Conservation (phyloP, 108 stramenopile genomes). For the Nitzschia palea region DNA sequence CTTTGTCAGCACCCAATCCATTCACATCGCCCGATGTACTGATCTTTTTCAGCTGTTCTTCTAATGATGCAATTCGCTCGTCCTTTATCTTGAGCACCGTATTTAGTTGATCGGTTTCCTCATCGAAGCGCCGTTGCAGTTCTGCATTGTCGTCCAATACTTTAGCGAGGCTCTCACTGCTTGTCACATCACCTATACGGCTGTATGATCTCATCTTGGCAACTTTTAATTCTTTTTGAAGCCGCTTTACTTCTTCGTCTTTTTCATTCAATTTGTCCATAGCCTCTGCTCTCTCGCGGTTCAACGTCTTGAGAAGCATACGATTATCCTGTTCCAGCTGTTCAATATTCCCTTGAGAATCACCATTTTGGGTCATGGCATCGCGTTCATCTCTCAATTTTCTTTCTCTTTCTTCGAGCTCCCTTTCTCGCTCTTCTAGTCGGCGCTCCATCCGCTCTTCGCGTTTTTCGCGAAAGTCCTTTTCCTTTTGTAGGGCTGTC, state of each 20-base stretch:
- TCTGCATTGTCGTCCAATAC: slow-evolving; percentile 11
- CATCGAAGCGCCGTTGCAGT: slow-evolving; percentile 2
- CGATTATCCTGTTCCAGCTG: slow-evolving; percentile 8
- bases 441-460: slow-evolving; percentile 18
- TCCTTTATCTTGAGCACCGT: background rate
- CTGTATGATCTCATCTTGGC: background rate
- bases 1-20: background rate
- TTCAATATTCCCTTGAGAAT: background rate
- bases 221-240: background rate
- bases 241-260: background rate
- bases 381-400: slow-evolving; percentile 14
- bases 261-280: background rate
- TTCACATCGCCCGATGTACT: background rate
- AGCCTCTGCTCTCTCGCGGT: slow-evolving; percentile 1
- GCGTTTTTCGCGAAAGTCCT: background rate
- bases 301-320: slow-evolving; percentile 13
- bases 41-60: background rate
- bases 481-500: slow-evolving; percentile 5
- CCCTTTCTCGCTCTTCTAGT: slow-evolving; percentile 15
- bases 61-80: background rate
- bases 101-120: background rate
- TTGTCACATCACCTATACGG: background rate
- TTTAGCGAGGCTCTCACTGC: background rate
- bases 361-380: background rate
- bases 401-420: slow-evolving; percentile 11